A percentile compares a stretch with the other conserved stretches of the same genome.
These are phyloP conservation scores for Pseudogymnoascus sp. DNA, from an alignment of 2,329 filamentous ascomycete genomes.

Conservation along the genomic window DNA sequence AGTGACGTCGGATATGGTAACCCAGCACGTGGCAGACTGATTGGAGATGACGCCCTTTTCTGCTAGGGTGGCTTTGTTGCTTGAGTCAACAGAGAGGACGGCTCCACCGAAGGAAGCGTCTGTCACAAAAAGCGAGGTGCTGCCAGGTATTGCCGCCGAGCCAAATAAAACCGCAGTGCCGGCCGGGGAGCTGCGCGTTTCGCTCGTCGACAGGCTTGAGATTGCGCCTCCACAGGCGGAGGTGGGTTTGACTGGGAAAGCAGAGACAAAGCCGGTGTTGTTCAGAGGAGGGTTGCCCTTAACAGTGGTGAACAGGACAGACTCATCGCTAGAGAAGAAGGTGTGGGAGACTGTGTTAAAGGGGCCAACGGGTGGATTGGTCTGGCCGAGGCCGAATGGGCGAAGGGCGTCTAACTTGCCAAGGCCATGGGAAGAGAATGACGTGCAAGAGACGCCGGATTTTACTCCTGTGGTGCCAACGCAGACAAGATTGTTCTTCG, in stretches of 20 bases:
- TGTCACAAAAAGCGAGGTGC: constrained; percentile 39
- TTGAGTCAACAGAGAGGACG: constrained; percentile 33
- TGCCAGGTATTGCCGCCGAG: constrained; percentile 36
- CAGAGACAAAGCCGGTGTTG: constrained; percentile 48
- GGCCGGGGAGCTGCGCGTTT: constrained; percentile 35
- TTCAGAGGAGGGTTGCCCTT: constrained; percentile 50
- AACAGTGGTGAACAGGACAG: constrained; percentile 45
- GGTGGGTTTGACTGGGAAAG: constrained; percentile 35
- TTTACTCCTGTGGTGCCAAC: constrained; percentile 37
- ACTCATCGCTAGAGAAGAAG: constrained; percentile 49
- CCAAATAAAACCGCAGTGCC: constrained; percentile 54
- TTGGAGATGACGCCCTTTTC: constrained; percentile 37
- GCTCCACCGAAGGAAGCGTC: constrained; percentile 51
- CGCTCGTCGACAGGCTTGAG: constrained; percentile 19
- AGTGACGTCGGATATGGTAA: constrained; percentile 39
- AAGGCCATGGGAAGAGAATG: constrained; percentile 3
- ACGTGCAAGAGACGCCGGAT: constrained; percentile 38
- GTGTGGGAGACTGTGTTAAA: constrained; percentile 51
- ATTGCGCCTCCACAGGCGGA: not conserved
- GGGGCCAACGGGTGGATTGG: constrained; percentile 49
- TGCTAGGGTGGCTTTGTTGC: constrained; percentile 30
- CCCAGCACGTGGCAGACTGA: constrained; percentile 54
- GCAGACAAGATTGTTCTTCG: constrained; percentile 29
- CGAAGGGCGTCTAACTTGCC: constrained; percentile 26
- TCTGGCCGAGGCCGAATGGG: constrained; percentile 43